Evolutionary conservation across 208 protist species (phyloP), one percentile per base, ranked within the genome.

Genomic region (Leishmania gerbilli): DNA sequence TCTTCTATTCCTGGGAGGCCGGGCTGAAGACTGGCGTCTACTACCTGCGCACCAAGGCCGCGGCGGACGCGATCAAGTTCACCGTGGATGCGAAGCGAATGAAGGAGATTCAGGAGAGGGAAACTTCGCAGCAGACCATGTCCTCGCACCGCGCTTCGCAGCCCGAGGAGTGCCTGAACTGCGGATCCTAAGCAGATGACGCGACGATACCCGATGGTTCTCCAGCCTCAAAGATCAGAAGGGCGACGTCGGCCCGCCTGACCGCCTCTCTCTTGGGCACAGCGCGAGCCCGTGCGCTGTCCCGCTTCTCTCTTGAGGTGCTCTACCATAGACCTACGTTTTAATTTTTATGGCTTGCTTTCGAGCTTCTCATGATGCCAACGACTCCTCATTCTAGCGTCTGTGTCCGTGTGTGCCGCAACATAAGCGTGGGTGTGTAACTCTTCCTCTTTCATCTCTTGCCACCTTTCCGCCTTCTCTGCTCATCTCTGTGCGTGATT

Each of bases 11-110:
- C 24, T 99, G 99, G 99, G 92, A 98, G 86, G 93, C 89, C 65
- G 99, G 99, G 40, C 93, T 99, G n/a, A 99, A 99, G 95, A 99
- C 99, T 24, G 99, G 99, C 68, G 99, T 99, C 97, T 99, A 99
- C 92, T 99, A 99, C 95, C 90, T 99, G 24, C 97, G 99, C 80
- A 96, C 96, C 15, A 91, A 96, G 68, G 93, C 99, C 19, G 99
- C 99, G 19, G 98, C 98, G n/a, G 98, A 99, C 82, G 99, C 99
- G n/a, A 99, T 99, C 90, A 99, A 99, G 98, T 99, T 99, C 88
- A 99, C 99, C 34, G 96, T 99, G 21, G 99, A 99, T 79, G 89
- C 90, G 34, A 92, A 96, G 77, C 86, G 87, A 53, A 82, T 95
- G 85, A 96, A 95, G 78, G 87, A 95, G 74, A 82, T 95, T 58